Evolutionary conservation across 208 protist genomes (phyloP).

Genomic region (Leishmania lainsoni): DNA sequence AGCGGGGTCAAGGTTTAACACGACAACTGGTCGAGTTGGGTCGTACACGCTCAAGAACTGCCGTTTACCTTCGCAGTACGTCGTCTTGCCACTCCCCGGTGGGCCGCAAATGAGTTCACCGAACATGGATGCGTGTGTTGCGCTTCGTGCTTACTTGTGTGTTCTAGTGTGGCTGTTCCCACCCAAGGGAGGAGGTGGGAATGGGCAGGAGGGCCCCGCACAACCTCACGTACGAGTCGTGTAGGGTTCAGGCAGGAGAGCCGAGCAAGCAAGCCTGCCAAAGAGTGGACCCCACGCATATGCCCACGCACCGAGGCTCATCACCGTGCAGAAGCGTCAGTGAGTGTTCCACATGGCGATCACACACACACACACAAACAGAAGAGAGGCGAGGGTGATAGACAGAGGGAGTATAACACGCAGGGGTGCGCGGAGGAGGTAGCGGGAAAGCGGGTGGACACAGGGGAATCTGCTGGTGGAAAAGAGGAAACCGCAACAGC

Average conservation of each 20-base stretch:
- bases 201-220: too few species aligned
- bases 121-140: constrained; percentile 67
- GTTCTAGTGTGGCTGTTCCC: not conserved
- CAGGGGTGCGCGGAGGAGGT: not conserved
- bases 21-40: constrained; percentile 70
- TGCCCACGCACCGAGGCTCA: not conserved
- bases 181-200: not conserved
- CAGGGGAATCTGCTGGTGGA: not conserved
- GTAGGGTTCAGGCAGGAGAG: not conserved
- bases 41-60: constrained; percentile 95
- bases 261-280: not conserved
- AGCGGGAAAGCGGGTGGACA: not conserved
- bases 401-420: not conserved
- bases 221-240: too few species aligned
- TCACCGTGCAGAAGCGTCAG: not conserved
- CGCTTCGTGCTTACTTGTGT: not conserved
- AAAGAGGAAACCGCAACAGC: not conserved
- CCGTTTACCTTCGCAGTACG: constrained; percentile 96
- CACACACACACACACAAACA: not conserved
- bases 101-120: constrained; percentile 97
- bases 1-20: constrained; percentile 99
- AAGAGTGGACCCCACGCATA: not conserved
- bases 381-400: not conserved
- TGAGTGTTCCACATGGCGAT: not conserved
- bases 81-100: constrained; percentile 95